Conservation (phyloP, 768 basidiomycete genomes). For the Lentinula sp. region DNA sequence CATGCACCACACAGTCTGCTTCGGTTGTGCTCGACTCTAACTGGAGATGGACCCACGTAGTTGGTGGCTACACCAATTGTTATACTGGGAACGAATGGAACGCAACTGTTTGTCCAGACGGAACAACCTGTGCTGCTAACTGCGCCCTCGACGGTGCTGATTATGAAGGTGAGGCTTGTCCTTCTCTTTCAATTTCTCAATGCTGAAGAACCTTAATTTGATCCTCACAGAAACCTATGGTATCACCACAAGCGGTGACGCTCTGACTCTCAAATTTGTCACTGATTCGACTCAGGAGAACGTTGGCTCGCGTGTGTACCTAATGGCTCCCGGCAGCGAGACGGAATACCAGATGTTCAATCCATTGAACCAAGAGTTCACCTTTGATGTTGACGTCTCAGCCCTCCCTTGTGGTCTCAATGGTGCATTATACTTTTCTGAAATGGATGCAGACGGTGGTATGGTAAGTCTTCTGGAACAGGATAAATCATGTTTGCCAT, state of each 20-base stretch:
- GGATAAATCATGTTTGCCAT: slow-evolving; percentile 21
- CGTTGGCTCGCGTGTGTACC: slow-evolving; percentile 37
- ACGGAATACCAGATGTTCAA: slow-evolving; percentile 43
- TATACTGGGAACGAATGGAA: slow-evolving; percentile 44
- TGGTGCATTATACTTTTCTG: slow-evolving; percentile 54
- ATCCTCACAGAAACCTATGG: slow-evolving; percentile 37
- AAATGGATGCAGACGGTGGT: slow-evolving; percentile 50
- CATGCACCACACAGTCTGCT: slow-evolving; percentile 23
- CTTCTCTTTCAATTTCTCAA: neutral
- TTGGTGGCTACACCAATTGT: slow-evolving; percentile 33
- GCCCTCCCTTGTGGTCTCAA: slow-evolving; percentile 55
- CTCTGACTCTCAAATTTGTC: slow-evolving; percentile 39
- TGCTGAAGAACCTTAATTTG: neutral
- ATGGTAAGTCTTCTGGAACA: slow-evolving; percentile 3
- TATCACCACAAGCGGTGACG: slow-evolving; percentile 38
- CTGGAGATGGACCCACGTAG: slow-evolving; percentile 43
- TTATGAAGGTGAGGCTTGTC: slow-evolving; percentile 18
- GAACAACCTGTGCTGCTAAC: slow-evolving; percentile 36
- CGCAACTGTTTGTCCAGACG: slow-evolving; percentile 41
- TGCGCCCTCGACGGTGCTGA: slow-evolving; percentile 40
- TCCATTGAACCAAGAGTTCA: slow-evolving; percentile 50
- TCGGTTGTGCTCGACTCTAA: slow-evolving; percentile 40
- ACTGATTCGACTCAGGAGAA: slow-evolving; percentile 27
- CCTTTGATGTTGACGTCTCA: slow-evolving; percentile 55
- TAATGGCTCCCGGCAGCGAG: slow-evolving; percentile 37